Evolutionary conservation across 2,329 filamentous ascomycete species (phyloP), one percentile per base, ranked within the genome.

Genomic region (Aspergillus unguis): DNA sequence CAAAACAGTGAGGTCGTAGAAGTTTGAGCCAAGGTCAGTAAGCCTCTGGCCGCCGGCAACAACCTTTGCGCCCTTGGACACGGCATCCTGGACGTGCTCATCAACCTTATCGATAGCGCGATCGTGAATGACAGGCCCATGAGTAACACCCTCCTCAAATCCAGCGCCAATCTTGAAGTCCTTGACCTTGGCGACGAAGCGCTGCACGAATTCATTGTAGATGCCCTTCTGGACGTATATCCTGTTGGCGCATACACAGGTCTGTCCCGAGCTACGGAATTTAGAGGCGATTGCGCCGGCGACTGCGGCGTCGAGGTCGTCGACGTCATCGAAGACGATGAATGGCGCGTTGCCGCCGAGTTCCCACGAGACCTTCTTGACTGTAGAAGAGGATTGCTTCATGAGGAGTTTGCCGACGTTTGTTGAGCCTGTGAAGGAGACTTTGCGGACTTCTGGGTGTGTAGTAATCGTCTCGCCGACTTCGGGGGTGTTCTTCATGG

Each of bases 331-430:
- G 66, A 97, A 97, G 32, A 97, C 90, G 60, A 97, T 96, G 69
- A 96, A 95, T 1, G 92, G 92, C 0, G 92, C 89, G 70, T 97
- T 97, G 44, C 92, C 94, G 50, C 92, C 92, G 1, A 97, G 86
- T 70, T 97, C 92, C 70, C 96, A 88, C 0, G 89, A 94, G 1
- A 89, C 77, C 68, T 89, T 89, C 81, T 97, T 97, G 28, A 90
- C 76, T 0, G 91, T 96, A 37, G 83, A 81, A 0, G 91, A 84
- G 8, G 87, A 86, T 73, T 96, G 92, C 76, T 88, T 88, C 91
- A 96, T 96, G 50, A 99, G 83, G 75, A 96, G 74, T 60, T 80
- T 84, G 26, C 83, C 83, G 3, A 86, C 83, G 41, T 77, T 77
- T 1, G 83, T 86, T 32, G 79, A 83, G 45, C 94, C 94, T 1